These are phyloP conservation scores for Hippophae rhamnoides DNA, from an alignment of 306 rosid genomes.

Conservation along the genomic window DNA sequence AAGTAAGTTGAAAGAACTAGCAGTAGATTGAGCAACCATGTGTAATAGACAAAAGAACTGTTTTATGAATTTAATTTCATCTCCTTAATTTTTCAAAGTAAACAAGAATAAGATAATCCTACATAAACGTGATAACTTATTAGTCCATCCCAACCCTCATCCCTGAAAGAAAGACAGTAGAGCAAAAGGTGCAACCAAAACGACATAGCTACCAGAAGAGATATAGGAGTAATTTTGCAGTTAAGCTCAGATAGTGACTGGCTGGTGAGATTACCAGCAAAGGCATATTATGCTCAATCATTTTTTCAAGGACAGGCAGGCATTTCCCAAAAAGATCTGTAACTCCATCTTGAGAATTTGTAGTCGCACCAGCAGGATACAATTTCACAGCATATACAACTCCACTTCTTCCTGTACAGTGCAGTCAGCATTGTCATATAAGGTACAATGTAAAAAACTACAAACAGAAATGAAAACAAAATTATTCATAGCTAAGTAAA, in stretches of 20 bases:
- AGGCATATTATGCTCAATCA: conserved; percentile 69
- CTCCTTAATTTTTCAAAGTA: too few relatives aligned
- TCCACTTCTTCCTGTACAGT: conserved; percentile 57
- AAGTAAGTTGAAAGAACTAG: too few relatives aligned
- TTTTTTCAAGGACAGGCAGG: conserved; percentile 76
- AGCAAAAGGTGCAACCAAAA: too few relatives aligned
- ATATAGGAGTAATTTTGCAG: too few relatives aligned
- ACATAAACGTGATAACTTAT: too few relatives aligned
- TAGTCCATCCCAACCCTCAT: too few relatives aligned
- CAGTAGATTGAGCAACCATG: too few relatives aligned
- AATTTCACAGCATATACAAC: conserved; percentile 66
- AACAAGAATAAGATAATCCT: too few relatives aligned
- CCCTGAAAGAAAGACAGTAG: too few relatives aligned
- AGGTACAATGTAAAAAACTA: background rate
- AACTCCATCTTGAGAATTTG: conserved; percentile 91
- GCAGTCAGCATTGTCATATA: conserved; percentile 14
- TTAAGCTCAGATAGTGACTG: too few relatives aligned
- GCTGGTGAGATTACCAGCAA: conserved; percentile 40
- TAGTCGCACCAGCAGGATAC: conserved; percentile 95
- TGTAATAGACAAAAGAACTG: too few relatives aligned
- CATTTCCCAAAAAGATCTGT: conserved; percentile 76
- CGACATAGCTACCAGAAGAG: background rate
- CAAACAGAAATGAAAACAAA: background rate
- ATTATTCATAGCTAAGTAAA: background rate
- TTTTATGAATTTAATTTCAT: too few relatives aligned